Percentiles rank a stretch among this genome's conserved stretches.
phyloP scores from a whole-genome alignment of 108 stramenopile genomes.

The Mayamaea pseudoterrestris region DNA sequence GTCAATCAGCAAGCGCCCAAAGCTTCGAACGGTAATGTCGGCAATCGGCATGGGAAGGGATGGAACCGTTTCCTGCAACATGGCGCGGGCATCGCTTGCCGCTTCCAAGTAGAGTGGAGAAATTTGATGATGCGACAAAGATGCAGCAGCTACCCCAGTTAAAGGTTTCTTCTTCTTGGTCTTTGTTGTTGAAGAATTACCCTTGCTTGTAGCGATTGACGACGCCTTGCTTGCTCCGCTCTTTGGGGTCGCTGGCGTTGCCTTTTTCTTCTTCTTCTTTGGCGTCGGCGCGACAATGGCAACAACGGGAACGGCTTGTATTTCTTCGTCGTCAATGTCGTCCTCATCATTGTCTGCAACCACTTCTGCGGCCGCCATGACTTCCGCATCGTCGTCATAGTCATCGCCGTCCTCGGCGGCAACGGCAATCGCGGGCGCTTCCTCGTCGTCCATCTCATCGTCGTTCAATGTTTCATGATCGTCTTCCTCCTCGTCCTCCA shows the following conservation, averaged over 20 bases:
- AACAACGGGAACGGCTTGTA: background rate
- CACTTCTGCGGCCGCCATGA: slow-evolving; percentile 13
- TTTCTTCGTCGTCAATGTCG: background rate
- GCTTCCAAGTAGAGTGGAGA: slow-evolving; percentile 39
- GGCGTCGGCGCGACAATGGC: slow-evolving; percentile 13
- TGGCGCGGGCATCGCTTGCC: slow-evolving; percentile 35
- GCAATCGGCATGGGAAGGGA: slow-evolving; percentile 43
- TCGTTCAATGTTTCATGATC: slow-evolving; percentile 11
- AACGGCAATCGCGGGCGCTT: slow-evolving; percentile 3
- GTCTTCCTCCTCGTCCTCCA: slow-evolving; percentile 15
- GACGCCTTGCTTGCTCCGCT: too few relatives aligned
- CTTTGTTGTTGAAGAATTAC: slow-evolving; percentile 3
- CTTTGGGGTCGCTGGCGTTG: too few relatives aligned
- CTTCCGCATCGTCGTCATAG: slow-evolving; percentile 17
- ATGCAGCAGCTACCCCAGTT: too few relatives aligned
- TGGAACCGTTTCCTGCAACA: slow-evolving; percentile 35
- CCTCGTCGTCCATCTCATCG: slow-evolving; percentile 15
- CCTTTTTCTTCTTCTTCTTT: slow-evolving; percentile 12
- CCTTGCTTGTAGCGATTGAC: background rate
- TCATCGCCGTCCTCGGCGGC: slow-evolving; percentile 14
- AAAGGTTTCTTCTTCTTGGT: too few relatives aligned
- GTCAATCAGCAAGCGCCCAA: slow-evolving; percentile 49
- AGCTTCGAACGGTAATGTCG: slow-evolving; percentile 37
- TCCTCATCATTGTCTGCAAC: slow-evolving; percentile 11
- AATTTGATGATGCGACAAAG: too few relatives aligned